Percentiles rank a stretch among this genome's conserved stretches.
phyloP scores from a whole-genome alignment of 2,329 filamentous ascomycete species.

The Parastagonospora avenae region DNA sequence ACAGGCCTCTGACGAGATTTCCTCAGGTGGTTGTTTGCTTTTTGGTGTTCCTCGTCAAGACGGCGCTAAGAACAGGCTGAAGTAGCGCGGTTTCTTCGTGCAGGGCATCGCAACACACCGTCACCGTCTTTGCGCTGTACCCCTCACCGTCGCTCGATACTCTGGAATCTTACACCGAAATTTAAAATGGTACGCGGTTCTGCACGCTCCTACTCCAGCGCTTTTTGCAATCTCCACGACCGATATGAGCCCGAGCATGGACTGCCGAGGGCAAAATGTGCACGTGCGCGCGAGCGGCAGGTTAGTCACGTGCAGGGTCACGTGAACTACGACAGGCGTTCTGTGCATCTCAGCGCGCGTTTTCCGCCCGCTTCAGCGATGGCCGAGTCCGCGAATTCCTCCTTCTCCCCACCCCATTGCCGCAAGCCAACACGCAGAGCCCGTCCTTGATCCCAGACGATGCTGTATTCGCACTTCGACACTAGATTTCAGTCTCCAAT shows the following conservation, averaged over 20 bases:
- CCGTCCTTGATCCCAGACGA: constrained; percentile 26
- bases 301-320: constrained; percentile 15
- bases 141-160: constrained; percentile 18
- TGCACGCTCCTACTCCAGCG: neutral
- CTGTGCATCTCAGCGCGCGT: constrained; percentile 8
- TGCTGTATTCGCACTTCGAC: constrained; percentile 30
- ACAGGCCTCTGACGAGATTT: too few species aligned
- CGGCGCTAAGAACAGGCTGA: neutral
- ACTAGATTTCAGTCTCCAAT: constrained; percentile 28
- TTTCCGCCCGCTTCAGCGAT: constrained; percentile 13
- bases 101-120: constrained; percentile 22
- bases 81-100: neutral
- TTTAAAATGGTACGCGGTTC: neutral
- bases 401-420: constrained; percentile 36
- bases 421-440: constrained; percentile 20
- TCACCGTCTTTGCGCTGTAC: constrained; percentile 24
- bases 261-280: constrained; percentile 4
- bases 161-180: constrained; percentile 4
- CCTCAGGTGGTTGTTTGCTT: too few species aligned
- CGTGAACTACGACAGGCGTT: constrained; percentile 20
- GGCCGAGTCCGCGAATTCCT: constrained; percentile 21
- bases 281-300: neutral
- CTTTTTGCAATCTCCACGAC: neutral
- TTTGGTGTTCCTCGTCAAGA: neutral
- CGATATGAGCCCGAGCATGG: constrained; percentile 7